phyloP scores from a whole-genome alignment of 768 basidiomycete genomes.

The Tephrocybe sp. region DNA sequence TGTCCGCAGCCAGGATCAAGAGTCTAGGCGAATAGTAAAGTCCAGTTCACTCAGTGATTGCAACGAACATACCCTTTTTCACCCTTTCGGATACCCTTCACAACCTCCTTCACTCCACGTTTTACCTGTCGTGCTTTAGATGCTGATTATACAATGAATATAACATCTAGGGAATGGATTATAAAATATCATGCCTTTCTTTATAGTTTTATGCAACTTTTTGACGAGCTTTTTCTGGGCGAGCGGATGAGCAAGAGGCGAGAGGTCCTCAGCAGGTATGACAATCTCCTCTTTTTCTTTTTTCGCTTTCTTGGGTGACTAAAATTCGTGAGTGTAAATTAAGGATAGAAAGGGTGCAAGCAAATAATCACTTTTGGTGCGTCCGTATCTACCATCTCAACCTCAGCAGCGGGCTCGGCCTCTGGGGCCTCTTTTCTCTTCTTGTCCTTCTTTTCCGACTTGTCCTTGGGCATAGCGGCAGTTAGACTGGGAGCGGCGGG shows the following conservation, averaged over 20 bases:
- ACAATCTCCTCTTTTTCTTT: constrained; percentile 64
- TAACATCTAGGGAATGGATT: not conserved
- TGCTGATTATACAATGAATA: constrained; percentile 42
- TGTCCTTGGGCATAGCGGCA: constrained; percentile 63
- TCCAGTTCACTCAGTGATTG: not conserved
- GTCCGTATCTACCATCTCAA: constrained; percentile 42
- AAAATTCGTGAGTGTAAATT: constrained; percentile 15
- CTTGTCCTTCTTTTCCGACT: constrained; percentile 74
- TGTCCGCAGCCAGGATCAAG: constrained; percentile 92
- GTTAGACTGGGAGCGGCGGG: not conserved
- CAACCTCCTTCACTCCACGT: constrained; percentile 97
- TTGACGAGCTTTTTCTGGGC: constrained; percentile 92
- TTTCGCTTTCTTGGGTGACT: constrained; percentile 59
- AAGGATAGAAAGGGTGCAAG: constrained; percentile 4
- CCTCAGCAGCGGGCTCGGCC: constrained; percentile 40
- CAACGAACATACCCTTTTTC: constrained; percentile 78
- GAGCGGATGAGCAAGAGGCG: constrained; percentile 91
- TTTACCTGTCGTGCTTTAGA: constrained; percentile 95
- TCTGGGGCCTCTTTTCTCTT: constrained; percentile 53
- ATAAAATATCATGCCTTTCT: constrained; percentile 60
- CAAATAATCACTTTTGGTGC: constrained; percentile 26
- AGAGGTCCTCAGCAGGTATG: constrained; percentile 77
- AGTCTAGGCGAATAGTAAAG: constrained; percentile 44
- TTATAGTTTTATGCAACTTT: constrained; percentile 92
- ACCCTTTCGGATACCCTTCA: constrained; percentile 95